Evolutionary conservation across 2,329 filamentous ascomycete genomes (phyloP), one percentile per base, ranked within the genome.

Genomic region (Trichoderma arundinaceum): DNA sequence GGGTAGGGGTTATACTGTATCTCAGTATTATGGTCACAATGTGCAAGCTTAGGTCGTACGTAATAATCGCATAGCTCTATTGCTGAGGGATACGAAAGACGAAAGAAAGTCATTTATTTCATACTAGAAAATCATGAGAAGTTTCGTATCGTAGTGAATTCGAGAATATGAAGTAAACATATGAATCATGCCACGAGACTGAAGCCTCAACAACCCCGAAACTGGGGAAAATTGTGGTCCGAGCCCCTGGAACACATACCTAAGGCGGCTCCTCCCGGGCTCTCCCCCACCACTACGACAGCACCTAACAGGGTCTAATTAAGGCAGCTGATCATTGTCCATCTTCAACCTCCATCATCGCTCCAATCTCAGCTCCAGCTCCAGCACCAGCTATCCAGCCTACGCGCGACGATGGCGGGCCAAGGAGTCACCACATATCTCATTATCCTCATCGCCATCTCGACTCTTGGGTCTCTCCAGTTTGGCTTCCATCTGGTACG

Each of bases 401-500:
- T 28, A 41, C 49, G 4, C 53, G 65, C 41, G 49, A 73, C 46
- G 2, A 79, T 79, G 77, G 71, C 77, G 39, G 72, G 68, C 22
- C 67, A 68, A 13, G 68, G 71, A 68, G 52, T 77, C 39, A 95
- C 92, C 41, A 82, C 87, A 5, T 96, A 92, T 78, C 87, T 98
- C 72, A 75, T 95, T 73, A 86, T 92, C 74, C 80, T 95, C 53
- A 85, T 98, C 64, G 79, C 88, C 67, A 83, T 94, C 66, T 87
- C 91, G 49, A 96, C 93, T 0, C 80, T 97, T 17, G 95, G 94
- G 0, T 92, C 95, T 1, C 85, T 98, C 51, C 92, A 97, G 73
- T 99, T 97, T 75, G 95, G 95, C 68, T 97, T 92, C 78, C 94
- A 98, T 78, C 79, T 98, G 76, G 93, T 95, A 84, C 74, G 80